Evolutionary conservation across 768 basidiomycete species (phyloP).

Genomic region (Pisolithus albus): DNA sequence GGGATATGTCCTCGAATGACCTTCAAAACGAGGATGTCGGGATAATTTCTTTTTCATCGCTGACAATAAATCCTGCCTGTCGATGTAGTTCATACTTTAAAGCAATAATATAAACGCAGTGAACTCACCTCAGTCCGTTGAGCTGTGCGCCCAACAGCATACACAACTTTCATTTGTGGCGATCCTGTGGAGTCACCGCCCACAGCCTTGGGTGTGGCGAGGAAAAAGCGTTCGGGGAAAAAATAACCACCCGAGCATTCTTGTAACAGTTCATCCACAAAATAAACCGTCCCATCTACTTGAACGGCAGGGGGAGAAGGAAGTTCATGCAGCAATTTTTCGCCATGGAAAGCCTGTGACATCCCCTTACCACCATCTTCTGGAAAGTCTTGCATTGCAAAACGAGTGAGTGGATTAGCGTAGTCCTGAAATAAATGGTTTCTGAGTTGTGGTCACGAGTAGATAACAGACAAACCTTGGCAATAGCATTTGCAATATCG

Average conservation of each 20-base stretch:
- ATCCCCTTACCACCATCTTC: not conserved
- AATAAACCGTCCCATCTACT: constrained; percentile 9
- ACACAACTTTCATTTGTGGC: no score
- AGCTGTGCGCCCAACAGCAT: no score
- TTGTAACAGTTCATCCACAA: constrained; percentile 12
- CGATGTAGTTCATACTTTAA: no score
- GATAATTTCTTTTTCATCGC: no score
- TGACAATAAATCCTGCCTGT: no score
- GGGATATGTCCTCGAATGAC: not conserved
- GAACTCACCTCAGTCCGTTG: no score
- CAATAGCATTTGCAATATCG: no score
- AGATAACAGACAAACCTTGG: no score
- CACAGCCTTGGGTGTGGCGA: not conserved
- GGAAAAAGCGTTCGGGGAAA: constrained; percentile 6
- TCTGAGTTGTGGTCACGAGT: no score
- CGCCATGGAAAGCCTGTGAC: not conserved
- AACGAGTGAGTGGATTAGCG: not conserved
- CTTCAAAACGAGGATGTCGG: not conserved
- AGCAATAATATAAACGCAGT: no score
- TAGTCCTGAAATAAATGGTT: no score
- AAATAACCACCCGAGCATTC: not conserved
- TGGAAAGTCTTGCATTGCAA: constrained; percentile 8
- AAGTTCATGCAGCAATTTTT: not conserved
- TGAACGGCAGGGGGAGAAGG: not conserved
- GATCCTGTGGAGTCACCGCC: no score